phyloP scores from a whole-genome alignment of 208 protist species.

The Trypanosomatidae sp. region DNA sequence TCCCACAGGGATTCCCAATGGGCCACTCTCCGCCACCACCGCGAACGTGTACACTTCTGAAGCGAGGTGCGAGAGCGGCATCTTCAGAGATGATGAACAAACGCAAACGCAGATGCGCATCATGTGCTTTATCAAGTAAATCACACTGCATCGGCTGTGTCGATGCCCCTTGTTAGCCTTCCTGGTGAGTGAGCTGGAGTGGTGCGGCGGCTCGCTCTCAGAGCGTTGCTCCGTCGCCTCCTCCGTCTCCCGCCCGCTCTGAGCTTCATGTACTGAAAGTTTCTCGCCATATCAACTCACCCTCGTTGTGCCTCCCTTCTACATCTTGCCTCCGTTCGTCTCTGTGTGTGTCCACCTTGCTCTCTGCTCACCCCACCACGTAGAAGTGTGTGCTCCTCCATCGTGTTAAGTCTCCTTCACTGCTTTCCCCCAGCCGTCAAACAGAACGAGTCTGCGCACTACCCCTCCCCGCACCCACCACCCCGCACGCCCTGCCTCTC shows the following conservation, averaged over 20 bases:
- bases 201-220: neutral
- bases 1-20: neutral
- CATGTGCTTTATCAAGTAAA: neutral
- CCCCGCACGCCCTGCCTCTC: neutral
- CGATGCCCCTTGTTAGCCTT: neutral
- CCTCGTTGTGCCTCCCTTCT: neutral
- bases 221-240: neutral
- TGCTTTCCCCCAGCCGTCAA: neutral
- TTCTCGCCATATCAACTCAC: neutral
- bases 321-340: neutral
- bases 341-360: neutral
- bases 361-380: neutral
- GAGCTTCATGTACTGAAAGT: neutral
- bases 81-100: neutral
- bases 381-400: neutral
- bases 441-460: conserved; percentile 6
- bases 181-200: neutral
- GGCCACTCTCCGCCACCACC: neutral
- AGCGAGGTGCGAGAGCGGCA: neutral
- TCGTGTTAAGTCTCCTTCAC: neutral
- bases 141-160: no score
- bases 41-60: neutral
- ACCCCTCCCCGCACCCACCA: neutral
- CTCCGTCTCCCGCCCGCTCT: neutral
- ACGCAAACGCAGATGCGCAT: neutral